phyloP scores from a whole-genome alignment of 2,329 filamentous ascomycete species.

The Colletotrichum spinosum region DNA sequence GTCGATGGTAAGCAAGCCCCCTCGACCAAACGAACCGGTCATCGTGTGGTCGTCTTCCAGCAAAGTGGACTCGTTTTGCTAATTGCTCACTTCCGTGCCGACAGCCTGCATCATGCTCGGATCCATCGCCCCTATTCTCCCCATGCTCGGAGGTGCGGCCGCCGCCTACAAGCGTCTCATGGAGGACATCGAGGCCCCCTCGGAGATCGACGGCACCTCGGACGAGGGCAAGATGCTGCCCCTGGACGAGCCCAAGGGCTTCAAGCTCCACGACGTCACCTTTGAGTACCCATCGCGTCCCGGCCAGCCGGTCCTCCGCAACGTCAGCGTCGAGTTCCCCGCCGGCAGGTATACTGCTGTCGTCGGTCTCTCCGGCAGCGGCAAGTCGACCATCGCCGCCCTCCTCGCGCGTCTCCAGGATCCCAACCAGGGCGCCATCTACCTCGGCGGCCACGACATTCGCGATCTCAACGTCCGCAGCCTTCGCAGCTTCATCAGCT shows the following conservation, averaged over 20 bases:
- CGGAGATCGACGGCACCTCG: constrained; percentile 52
- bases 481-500: constrained; percentile 46
- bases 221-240: constrained; percentile 51
- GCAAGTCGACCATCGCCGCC: constrained; percentile 58
- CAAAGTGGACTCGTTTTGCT: neutral
- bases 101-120: constrained; percentile 66
- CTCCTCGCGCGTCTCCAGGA: constrained; percentile 59
- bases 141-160: constrained; percentile 66
- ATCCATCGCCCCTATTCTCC: constrained; percentile 68
- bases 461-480: constrained; percentile 49
- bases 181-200: constrained; percentile 63
- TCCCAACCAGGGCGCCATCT: constrained; percentile 52
- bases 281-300: constrained; percentile 53
- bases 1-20: constrained; percentile 55
- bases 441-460: constrained; percentile 51
- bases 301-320: constrained; percentile 48
- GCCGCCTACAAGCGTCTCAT: constrained; percentile 65
- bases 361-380: constrained; percentile 62
- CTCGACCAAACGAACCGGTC: too few species aligned
- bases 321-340: constrained; percentile 49
- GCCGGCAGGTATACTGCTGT: constrained; percentile 58
- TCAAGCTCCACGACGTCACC: constrained; percentile 50
- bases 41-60: constrained; percentile 21
- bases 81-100: constrained; percentile 31
- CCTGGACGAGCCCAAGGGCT: constrained; percentile 60